phyloP scores from a whole-genome alignment of 2,329 filamentous ascomycete genomes.

The Fusarium torreyae region DNA sequence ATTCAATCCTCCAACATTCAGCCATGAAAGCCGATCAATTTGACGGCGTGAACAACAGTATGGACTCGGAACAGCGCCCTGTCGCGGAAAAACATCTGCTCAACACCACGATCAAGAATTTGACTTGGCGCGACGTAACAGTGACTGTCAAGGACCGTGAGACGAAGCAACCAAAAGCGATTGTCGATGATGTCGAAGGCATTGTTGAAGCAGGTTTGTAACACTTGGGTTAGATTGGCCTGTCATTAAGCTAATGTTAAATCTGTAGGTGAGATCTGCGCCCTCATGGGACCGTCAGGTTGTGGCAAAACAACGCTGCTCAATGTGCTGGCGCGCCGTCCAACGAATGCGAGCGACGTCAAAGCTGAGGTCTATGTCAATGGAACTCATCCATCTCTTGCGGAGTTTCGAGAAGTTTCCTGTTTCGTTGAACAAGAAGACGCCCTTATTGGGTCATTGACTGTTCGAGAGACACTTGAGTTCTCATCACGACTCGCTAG shows the following conservation, averaged over 20 bases:
- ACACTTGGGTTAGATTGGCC: no score
- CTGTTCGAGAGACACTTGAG: slow-evolving; percentile 82
- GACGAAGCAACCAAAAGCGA: slow-evolving; percentile 73
- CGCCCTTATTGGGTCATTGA: slow-evolving; percentile 84
- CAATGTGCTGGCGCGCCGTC: slow-evolving; percentile 78
- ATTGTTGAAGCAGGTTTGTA: slow-evolving; percentile 72
- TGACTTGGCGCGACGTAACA: slow-evolving; percentile 77
- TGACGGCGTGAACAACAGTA: slow-evolving; percentile 19
- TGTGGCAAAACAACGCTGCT: slow-evolving; percentile 88
- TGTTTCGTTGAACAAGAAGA: slow-evolving; percentile 92
- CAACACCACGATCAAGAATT: slow-evolving; percentile 75
- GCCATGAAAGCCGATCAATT: slow-evolving; percentile 19
- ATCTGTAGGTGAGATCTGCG: slow-evolving; percentile 75
- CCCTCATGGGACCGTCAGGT: slow-evolving; percentile 83
- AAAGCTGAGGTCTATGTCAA: slow-evolving; percentile 70
- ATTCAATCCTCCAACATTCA: not conserved
- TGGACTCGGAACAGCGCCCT: slow-evolving; percentile 47
- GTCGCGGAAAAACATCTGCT: slow-evolving; percentile 65
- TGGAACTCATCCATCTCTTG: slow-evolving; percentile 66
- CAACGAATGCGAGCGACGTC: slow-evolving; percentile 60
- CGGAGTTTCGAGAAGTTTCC: slow-evolving; percentile 75
- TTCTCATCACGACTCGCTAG: slow-evolving; percentile 81
- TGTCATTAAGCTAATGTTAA: not conserved
- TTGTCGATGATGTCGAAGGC: slow-evolving; percentile 76
- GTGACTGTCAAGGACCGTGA: slow-evolving; percentile 81